A percentile compares a stretch with the other conserved stretches of the same genome.
Evolutionary conservation across 148 eudicot species (phyloP).

Genomic region (Persicaria maculosa): DNA sequence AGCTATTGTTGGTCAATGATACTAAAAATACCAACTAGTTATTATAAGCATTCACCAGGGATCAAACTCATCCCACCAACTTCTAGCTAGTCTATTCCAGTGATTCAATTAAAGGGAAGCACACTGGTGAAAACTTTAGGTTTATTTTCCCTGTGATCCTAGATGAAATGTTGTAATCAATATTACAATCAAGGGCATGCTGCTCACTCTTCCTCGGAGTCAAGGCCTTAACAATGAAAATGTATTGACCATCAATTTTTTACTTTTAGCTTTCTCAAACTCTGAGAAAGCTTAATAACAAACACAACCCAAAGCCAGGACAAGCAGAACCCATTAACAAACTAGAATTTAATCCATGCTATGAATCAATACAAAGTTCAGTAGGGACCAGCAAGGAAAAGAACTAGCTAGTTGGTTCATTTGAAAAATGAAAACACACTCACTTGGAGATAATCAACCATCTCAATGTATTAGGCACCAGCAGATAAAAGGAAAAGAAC

Average conservation of each 20-base stretch:
- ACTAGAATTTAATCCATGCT: neutral
- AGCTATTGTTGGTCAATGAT: neutral
- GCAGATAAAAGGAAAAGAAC: neutral
- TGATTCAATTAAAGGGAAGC: neutral
- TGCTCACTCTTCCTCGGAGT: neutral
- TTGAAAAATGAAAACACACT: neutral
- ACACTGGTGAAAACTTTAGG: neutral
- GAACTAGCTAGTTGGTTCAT: neutral
- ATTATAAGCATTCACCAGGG: neutral
- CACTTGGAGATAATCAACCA: neutral
- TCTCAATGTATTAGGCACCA: neutral
- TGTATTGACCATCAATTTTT: neutral
- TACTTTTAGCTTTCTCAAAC: too few species aligned
- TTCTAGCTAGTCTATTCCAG: neutral
- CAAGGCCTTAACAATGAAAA: neutral
- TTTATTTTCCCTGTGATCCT: neutral
- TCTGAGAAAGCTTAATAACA: too few species aligned
- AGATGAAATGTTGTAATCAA: neutral
- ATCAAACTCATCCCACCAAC: neutral
- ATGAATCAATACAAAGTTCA: neutral
- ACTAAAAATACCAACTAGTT: neutral
- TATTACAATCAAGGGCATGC: neutral
- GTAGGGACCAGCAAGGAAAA: neutral
- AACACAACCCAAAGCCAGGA: too few species aligned
- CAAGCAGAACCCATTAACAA: neutral